phyloP scores from a whole-genome alignment of 352 stramenopile species.

The Phytophthora meadii region DNA sequence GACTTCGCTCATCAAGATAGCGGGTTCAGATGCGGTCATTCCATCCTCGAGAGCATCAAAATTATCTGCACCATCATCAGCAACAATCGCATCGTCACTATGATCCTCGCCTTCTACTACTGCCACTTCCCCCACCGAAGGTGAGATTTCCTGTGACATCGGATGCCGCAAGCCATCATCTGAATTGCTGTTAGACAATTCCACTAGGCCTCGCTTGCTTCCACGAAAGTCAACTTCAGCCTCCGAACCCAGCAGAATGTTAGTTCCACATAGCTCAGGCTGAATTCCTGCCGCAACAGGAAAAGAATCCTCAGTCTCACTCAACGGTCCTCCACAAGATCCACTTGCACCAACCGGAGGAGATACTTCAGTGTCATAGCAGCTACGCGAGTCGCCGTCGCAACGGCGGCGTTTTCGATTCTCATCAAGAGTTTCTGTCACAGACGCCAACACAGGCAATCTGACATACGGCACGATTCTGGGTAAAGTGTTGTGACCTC shows the following conservation, averaged over 20 bases:
- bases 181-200: too few species aligned
- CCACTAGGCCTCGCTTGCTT: too few species aligned
- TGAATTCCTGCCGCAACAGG: constrained; percentile 7
- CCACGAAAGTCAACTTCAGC: neutral
- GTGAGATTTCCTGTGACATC: too few species aligned
- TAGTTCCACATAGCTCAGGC: neutral
- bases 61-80: too few species aligned
- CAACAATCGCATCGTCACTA: too few species aligned
- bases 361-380: neutral
- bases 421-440: too few species aligned
- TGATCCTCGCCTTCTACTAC: too few species aligned
- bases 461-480: neutral
- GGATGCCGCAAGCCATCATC: too few species aligned
- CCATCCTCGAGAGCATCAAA: too few species aligned
- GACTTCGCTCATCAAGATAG: too few species aligned
- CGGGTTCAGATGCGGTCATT: too few species aligned
- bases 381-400: constrained; percentile 2
- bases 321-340: neutral
- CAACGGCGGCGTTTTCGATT: constrained; percentile 12
- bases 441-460: neutral
- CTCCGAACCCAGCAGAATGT: neutral
- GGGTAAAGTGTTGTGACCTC: neutral
- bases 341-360: constrained; percentile 3
- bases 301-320: neutral
- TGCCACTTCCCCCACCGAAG: too few species aligned